These are phyloP conservation scores for Globisporangium cylindrosporum DNA, from an alignment of 352 stramenopile species.

Conservation along the genomic window DNA sequence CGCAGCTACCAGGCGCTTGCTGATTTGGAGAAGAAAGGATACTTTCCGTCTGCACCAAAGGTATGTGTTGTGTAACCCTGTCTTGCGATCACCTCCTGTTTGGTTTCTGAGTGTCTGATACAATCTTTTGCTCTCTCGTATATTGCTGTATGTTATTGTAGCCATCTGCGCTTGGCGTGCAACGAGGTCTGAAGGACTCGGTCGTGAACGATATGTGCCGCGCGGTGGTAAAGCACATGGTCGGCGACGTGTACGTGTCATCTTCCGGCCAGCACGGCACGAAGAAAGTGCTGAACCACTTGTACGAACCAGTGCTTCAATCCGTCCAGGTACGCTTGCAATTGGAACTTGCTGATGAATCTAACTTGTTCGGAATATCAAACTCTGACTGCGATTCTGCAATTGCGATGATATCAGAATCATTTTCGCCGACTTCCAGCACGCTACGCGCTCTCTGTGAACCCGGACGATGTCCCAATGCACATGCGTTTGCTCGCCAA, in stretches of 20 bases:
- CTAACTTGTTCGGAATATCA: neutral
- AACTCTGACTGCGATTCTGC: neutral
- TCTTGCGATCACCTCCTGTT: neutral
- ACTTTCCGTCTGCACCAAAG: slow-evolving; percentile 74
- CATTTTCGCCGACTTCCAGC: slow-evolving; percentile 81
- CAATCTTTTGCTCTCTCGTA: neutral
- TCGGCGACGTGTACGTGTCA: slow-evolving; percentile 82
- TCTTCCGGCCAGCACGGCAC: slow-evolving; percentile 59
- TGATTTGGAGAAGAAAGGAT: slow-evolving; percentile 83
- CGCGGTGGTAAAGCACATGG: slow-evolving; percentile 87
- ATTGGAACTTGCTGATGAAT: neutral
- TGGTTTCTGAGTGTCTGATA: neutral
- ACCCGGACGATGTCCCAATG: slow-evolving; percentile 84
- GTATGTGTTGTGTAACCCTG: slow-evolving; percentile 9
- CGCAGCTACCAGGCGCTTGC: slow-evolving; percentile 74
- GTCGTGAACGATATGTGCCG: slow-evolving; percentile 89
- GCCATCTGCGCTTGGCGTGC: slow-evolving; percentile 72
- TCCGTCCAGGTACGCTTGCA: slow-evolving; percentile 47
- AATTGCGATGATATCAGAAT: slow-evolving; percentile 23
- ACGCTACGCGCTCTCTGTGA: slow-evolving; percentile 80
- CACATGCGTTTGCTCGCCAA: slow-evolving; percentile 84
- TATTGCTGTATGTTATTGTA: slow-evolving; percentile 13
- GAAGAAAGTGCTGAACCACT: slow-evolving; percentile 81
- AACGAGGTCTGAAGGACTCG: slow-evolving; percentile 80
- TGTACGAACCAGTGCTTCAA: slow-evolving; percentile 84